A percentile compares a stretch with the other conserved stretches of the same genome.
phyloP scores from a whole-genome alignment of 129 eudicot species.

The Calendula officinalis region DNA sequence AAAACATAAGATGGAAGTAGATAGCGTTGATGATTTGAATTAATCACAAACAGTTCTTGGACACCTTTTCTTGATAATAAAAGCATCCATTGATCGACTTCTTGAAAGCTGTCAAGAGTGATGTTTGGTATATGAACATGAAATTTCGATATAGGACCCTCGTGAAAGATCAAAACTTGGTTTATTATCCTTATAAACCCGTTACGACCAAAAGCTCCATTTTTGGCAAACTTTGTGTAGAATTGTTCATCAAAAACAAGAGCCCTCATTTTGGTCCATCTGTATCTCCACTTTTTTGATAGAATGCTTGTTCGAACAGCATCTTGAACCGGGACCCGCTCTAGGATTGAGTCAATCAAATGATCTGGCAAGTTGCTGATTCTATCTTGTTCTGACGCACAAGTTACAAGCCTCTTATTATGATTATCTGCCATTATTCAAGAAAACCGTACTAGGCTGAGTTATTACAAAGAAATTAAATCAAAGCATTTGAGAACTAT shows the following conservation, averaged over 20 bases:
- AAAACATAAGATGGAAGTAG: conserved; percentile 3
- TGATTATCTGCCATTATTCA: background rate
- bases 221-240: background rate
- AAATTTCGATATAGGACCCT: background rate
- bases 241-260: conserved; percentile 10
- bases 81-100: conserved; percentile 27
- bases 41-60: background rate
- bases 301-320: conserved; percentile 14
- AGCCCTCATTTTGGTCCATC: conserved; percentile 7
- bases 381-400: conserved; percentile 9
- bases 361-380: conserved; percentile 16
- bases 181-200: conserved; percentile 15
- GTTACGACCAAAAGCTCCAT: conserved; percentile 1
- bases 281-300: conserved; percentile 26
- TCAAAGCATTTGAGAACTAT: background rate
- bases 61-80: conserved; percentile 24
- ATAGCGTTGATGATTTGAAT: background rate
- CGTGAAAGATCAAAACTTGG: conserved; percentile 8
- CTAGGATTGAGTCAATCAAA: conserved; percentile 22
- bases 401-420: background rate
- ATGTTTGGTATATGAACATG: conserved; percentile 16
- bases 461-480: background rate
- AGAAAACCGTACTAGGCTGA: background rate
- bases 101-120: conserved; percentile 17
- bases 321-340: conserved; percentile 25